These are phyloP conservation scores for Solanum hybrid DNA, from an alignment of 305 asterid species.

Conservation along the genomic window DNA sequence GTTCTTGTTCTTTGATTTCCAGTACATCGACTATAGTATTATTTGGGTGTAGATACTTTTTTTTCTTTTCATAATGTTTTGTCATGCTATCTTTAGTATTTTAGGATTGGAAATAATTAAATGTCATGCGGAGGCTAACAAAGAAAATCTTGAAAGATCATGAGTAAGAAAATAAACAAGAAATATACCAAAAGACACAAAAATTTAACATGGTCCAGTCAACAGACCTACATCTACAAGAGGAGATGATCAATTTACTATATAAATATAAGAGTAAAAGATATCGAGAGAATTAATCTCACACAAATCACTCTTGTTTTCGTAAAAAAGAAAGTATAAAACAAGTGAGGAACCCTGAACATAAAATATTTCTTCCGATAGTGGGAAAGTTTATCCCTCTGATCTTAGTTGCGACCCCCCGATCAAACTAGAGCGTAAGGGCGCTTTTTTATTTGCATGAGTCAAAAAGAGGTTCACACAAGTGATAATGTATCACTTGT, in stretches of 20 bases:
- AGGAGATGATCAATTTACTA: too few species aligned
- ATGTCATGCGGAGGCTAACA: not conserved
- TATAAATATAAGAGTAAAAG: not conserved
- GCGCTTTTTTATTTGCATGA: not conserved
- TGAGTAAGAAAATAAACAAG: not conserved
- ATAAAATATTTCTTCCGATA: too few species aligned
- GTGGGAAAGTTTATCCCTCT: not conserved
- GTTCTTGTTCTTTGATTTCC: not conserved
- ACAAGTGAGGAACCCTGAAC: not conserved
- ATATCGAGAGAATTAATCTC: not conserved
- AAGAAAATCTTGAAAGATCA: not conserved
- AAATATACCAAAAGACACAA: not conserved
- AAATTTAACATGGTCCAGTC: too few species aligned
- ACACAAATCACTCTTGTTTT: not conserved
- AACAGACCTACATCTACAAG: not conserved
- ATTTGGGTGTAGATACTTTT: not conserved
- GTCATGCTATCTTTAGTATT: not conserved
- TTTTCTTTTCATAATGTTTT: not conserved
- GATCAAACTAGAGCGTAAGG: not conserved
- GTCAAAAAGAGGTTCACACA: not conserved
- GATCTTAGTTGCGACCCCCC: not conserved
- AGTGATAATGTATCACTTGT: not conserved
- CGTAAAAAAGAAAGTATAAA: not conserved
- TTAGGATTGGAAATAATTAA: not conserved
- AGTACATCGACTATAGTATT: not conserved